Evolutionary conservation across 1,284 basidiomycete species (phyloP).

Genomic region (Flammula alnicola): DNA sequence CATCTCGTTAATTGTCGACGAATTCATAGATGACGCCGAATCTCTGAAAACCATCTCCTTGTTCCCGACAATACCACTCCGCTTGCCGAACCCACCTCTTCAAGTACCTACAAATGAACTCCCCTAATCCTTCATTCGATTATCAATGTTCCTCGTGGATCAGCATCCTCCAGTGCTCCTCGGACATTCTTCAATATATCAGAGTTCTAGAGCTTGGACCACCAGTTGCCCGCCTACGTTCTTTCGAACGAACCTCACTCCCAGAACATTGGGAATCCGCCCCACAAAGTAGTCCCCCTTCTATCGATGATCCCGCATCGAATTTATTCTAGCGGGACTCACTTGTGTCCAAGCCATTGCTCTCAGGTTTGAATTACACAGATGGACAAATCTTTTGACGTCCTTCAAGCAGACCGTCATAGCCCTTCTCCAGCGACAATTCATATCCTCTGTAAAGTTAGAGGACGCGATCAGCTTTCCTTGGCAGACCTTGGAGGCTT

Average conservation of each 20-base stretch:
- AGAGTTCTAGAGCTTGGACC: constrained; percentile 19
- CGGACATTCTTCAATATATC: constrained; percentile 14
- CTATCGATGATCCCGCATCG: constrained; percentile 15
- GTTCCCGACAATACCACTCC: constrained; percentile 13
- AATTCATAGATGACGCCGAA: constrained; percentile 10
- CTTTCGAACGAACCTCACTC: neutral
- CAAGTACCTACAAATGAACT: constrained; percentile 14
- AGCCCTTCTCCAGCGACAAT: constrained; percentile 3
- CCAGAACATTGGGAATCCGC: constrained; percentile 1
- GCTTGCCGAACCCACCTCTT: constrained; percentile 19
- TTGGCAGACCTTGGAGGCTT: constrained; percentile 2
- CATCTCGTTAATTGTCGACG: constrained; percentile 15
- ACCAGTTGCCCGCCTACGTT: constrained; percentile 13
- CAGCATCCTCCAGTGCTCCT: constrained; percentile 4
- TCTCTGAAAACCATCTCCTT: constrained; percentile 15
- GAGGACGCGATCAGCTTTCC: constrained; percentile 19
- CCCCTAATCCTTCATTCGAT: constrained; percentile 15
- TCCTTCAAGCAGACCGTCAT: constrained; percentile 9
- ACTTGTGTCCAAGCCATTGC: constrained; percentile 9
- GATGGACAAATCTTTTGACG: constrained; percentile 14
- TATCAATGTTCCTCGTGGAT: constrained; percentile 16
- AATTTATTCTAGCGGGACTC: constrained; percentile 9
- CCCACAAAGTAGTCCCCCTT: constrained; percentile 6
- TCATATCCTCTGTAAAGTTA: constrained; percentile 13
- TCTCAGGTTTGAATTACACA: constrained; percentile 19